Evolutionary conservation across 1,139 yeast genomes (phyloP).

Genomic region (Pichia sp.): DNA sequence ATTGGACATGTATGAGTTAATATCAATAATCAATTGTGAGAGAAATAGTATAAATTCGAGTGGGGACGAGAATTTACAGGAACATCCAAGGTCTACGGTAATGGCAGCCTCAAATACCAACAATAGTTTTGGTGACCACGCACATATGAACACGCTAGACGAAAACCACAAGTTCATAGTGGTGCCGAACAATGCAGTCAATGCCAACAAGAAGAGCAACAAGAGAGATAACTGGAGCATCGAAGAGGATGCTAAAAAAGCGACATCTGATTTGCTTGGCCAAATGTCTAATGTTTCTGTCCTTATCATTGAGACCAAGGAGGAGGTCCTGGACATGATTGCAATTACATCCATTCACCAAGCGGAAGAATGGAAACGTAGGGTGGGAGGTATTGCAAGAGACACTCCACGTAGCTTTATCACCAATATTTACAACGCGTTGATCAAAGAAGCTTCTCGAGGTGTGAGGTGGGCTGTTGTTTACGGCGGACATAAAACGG

Average conservation of each 20-base stretch:
- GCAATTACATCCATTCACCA: conserved; percentile 68
- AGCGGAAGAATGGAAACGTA: conserved; percentile 85
- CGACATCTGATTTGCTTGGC: conserved; percentile 52
- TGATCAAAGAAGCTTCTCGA: conserved; percentile 66
- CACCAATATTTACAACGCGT: conserved; percentile 60
- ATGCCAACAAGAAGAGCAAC: conserved; percentile 63
- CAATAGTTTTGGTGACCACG: background rate
- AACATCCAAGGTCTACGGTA: background rate
- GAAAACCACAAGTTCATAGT: conserved; percentile 54
- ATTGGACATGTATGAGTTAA: conserved; percentile 61
- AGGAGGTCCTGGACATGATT: conserved; percentile 81
- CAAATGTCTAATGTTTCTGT: conserved; percentile 63
- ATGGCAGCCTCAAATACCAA: background rate
- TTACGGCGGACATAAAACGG: conserved; percentile 72
- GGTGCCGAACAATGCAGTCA: conserved; percentile 68
- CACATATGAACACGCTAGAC: conserved; percentile 7
- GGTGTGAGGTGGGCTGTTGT: conserved; percentile 73
- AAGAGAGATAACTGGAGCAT: conserved; percentile 77
- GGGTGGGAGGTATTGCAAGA: conserved; percentile 68
- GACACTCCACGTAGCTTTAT: conserved; percentile 75
- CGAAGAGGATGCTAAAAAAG: conserved; percentile 67
- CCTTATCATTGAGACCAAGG: conserved; percentile 70
- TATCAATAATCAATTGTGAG: conserved; percentile 43
- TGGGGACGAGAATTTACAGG: conserved; percentile 9
- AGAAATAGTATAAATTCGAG: background rate